Evolutionary conservation across 163 green algal genomes (phyloP).

Genomic region (Scenedesmus sp.): DNA sequence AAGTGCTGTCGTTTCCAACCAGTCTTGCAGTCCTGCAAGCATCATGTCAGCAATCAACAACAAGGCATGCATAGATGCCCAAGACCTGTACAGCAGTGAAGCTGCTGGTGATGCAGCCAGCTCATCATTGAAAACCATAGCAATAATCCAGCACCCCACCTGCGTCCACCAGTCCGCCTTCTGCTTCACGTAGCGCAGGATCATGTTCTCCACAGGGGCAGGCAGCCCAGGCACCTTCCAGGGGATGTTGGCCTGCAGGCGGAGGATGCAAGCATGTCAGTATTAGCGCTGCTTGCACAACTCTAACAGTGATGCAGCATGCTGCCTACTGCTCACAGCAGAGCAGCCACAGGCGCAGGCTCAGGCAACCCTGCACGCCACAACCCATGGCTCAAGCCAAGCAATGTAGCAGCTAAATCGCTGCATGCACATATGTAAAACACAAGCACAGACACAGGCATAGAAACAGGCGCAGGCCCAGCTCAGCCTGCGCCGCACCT

Average conservation of each 20-base stretch:
- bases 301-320: neutral
- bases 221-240: constrained; percentile 99
- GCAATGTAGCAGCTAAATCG: neutral
- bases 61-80: neutral
- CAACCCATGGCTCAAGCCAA: neutral
- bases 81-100: neutral
- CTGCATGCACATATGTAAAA: neutral
- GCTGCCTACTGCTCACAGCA: neutral
- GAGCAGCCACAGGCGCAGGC: neutral
- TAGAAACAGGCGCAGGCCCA: neutral
- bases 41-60: too few relatives aligned
- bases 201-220: constrained; percentile 99
- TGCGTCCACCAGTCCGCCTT: constrained; percentile 97
- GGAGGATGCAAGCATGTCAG: neutral
- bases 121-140: neutral
- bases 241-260: constrained; percentile 95
- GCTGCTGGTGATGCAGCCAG: neutral
- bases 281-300: neutral
- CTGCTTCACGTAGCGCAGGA: constrained; percentile 99
- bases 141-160: constrained; percentile 45
- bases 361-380: neutral
- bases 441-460: neutral
- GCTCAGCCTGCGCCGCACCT: neutral
- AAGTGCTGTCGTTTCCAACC: too few relatives aligned
- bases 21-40: too few relatives aligned